Evolutionary conservation across 257 asterid genomes (phyloP).

Genomic region (Coffea eugenioides): DNA sequence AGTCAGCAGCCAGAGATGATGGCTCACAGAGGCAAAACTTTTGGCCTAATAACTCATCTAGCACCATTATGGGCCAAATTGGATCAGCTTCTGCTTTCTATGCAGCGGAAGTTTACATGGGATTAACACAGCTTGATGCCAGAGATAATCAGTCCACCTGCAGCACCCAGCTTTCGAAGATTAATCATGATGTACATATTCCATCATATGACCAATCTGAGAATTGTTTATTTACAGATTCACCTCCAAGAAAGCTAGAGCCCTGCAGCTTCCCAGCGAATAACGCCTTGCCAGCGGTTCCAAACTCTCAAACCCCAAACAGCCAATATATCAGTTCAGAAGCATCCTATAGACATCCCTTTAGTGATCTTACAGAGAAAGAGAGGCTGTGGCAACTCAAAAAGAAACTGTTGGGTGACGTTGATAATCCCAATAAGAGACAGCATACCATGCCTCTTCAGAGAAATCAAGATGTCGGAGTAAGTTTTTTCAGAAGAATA

Average conservation of each 20-base stretch:
- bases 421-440: constrained; percentile 32
- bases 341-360: constrained; percentile 38
- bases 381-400: constrained; percentile 53
- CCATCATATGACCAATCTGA: constrained; percentile 30
- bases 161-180: constrained; percentile 33
- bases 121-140: constrained; percentile 42
- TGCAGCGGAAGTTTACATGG: constrained; percentile 49
- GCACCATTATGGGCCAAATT: constrained; percentile 49
- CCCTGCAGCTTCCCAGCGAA: constrained; percentile 17
- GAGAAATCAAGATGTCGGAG: constrained; percentile 41
- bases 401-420: constrained; percentile 54
- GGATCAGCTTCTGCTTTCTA: constrained; percentile 55
- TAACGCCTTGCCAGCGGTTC: constrained; percentile 7
- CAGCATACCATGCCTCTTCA: constrained; percentile 33
- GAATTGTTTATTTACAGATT: constrained; percentile 30
- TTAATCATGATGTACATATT: constrained; percentile 19
- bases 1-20: constrained; percentile 26
- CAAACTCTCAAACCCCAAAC: constrained; percentile 19
- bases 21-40: constrained; percentile 25
- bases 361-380: constrained; percentile 45
- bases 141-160: constrained; percentile 13
- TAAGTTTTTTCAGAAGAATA: constrained; percentile 29
- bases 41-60: constrained; percentile 34
- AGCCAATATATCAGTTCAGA: constrained; percentile 24
- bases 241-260: constrained; percentile 23